These are phyloP conservation scores for Diplodia corticola DNA, from an alignment of 2,329 filamentous ascomycete genomes.

Conservation along the genomic window DNA sequence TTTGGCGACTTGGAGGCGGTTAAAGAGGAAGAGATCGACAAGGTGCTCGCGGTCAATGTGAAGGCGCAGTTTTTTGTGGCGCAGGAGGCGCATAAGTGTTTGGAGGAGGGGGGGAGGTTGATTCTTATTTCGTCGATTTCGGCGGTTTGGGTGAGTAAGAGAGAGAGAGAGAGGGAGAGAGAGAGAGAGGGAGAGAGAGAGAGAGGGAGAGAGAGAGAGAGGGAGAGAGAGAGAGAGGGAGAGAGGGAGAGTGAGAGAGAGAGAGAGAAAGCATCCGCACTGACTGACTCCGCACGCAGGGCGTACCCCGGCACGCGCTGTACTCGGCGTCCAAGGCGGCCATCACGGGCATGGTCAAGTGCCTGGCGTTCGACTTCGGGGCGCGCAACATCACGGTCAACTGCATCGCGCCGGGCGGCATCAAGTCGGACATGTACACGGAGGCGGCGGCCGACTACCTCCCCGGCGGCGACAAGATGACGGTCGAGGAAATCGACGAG, in stretches of 20 bases:
- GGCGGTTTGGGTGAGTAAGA: slow-evolving; percentile 28
- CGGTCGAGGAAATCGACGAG: slow-evolving; percentile 3
- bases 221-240: no score
- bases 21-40: slow-evolving; percentile 63
- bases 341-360: slow-evolving; percentile 8
- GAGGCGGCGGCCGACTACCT: slow-evolving; percentile 3
- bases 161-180: no score
- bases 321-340: slow-evolving; percentile 14
- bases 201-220: no score
- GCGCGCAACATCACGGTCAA: slow-evolving; percentile 76
- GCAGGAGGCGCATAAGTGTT: slow-evolving; percentile 28
- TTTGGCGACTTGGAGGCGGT: slow-evolving; percentile 64
- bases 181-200: no score
- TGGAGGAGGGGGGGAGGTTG: slow-evolving; percentile 24
- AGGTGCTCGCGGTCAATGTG: slow-evolving; percentile 68
- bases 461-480: slow-evolving; percentile 9
- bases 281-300: neutral
- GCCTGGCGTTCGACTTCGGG: slow-evolving; percentile 21
- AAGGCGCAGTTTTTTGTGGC: slow-evolving; percentile 34
- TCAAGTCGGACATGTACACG: slow-evolving; percentile 77
- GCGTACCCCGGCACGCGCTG: neutral
- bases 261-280: no score
- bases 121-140: slow-evolving; percentile 26
- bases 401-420: slow-evolving; percentile 85
- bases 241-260: no score